Evolutionary conservation across 495 filamentous ascomycete species (phyloP).

Genomic region (Podospora conica): DNA sequence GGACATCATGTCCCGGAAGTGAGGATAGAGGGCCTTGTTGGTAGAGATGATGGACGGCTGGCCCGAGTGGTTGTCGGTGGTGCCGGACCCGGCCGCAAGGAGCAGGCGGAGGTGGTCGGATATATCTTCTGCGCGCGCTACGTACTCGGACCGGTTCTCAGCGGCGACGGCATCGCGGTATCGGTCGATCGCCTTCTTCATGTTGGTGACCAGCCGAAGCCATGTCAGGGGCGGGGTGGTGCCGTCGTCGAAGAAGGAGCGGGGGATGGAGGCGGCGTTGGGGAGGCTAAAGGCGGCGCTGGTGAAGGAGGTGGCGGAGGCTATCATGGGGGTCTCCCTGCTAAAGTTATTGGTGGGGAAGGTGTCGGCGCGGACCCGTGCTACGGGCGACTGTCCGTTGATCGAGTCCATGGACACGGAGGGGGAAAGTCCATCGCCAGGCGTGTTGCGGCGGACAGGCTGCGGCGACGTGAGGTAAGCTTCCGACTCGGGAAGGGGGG

Average conservation of each 20-base stretch:
- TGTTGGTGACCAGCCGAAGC: conserved; percentile 82
- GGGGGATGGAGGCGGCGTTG: conserved; percentile 57
- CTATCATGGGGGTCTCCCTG: conserved; percentile 49
- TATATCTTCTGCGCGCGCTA: conserved; percentile 88
- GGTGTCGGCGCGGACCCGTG: conserved; percentile 38
- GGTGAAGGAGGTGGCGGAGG: conserved; percentile 61
- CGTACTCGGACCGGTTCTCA: conserved; percentile 80
- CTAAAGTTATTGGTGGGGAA: conserved; percentile 40
- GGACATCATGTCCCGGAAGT: conserved; percentile 99
- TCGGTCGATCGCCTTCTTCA: conserved; percentile 77
- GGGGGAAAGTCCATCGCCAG: conserved; percentile 72
- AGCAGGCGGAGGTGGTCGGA: conserved; percentile 92
- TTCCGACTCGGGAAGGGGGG: conserved; percentile 2
- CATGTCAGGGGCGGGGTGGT: conserved; percentile 71
- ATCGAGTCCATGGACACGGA: conserved; percentile 90
- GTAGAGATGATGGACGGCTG: conserved; percentile 98
- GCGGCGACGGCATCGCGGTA: conserved; percentile 80
- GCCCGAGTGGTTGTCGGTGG: conserved; percentile 96
- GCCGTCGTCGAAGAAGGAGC: conserved; percentile 81
- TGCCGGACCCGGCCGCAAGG: conserved; percentile 90
- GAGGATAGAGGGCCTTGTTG: conserved; percentile 91
- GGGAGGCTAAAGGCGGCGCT: conserved; percentile 52
- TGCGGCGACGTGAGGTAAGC: conserved; percentile 23
- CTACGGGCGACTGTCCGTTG: conserved; percentile 51
- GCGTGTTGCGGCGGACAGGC: conserved; percentile 56